Evolutionary conservation across 2,329 filamentous ascomycete genomes (phyloP).

Genomic region (Ophiostoma ips): DNA sequence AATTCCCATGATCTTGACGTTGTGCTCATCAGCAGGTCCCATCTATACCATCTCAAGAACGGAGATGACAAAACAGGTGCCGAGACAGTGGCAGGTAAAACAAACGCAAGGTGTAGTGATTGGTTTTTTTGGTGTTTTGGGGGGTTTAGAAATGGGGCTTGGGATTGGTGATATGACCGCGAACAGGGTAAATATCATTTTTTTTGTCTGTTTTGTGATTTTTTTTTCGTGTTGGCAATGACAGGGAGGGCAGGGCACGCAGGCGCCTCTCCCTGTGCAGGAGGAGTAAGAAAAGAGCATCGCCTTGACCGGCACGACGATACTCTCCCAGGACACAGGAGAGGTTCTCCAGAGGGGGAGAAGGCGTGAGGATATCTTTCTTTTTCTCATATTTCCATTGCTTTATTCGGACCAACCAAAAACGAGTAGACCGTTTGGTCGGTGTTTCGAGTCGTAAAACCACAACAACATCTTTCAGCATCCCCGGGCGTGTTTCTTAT

Average conservation of each 20-base stretch:
- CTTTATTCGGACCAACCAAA: neutral
- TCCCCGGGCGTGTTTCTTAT: neutral
- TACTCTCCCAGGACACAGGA: neutral
- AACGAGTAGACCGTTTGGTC: neutral
- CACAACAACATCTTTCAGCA: neutral
- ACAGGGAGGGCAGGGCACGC: neutral
- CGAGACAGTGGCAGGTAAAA: neutral
- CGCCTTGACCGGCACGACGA: neutral
- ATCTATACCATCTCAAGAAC: neutral
- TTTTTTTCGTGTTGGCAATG: neutral
- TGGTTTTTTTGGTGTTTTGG: neutral
- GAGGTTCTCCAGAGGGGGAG: neutral
- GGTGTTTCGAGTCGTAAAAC: neutral
- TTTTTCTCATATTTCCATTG: neutral
- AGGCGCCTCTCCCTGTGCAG: neutral
- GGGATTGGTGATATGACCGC: neutral
- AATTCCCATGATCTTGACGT: neutral
- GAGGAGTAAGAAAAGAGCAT: neutral
- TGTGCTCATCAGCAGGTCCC: neutral
- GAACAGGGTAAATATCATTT: neutral
- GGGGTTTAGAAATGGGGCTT: neutral
- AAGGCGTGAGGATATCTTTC: neutral
- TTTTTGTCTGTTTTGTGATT: neutral
- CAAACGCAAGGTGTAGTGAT: neutral
- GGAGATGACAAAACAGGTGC: neutral